Evolutionary conservation across 768 basidiomycete species (phyloP).

Genomic region (Daedalea quercina): DNA sequence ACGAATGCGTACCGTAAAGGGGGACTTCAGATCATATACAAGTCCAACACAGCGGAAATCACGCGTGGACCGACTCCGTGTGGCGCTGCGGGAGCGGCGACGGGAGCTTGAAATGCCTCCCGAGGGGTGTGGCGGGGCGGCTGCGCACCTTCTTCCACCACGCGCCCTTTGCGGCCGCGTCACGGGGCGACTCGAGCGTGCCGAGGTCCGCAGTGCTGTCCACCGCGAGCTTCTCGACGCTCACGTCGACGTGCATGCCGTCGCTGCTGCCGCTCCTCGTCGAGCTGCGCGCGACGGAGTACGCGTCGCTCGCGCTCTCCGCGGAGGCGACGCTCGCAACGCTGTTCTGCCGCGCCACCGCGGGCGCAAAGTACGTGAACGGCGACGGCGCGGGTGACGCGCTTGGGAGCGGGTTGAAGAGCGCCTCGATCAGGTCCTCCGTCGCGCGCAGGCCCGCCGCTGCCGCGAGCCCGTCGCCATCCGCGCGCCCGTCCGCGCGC

Average conservation of each 20-base stretch:
- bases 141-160: slow-evolving; percentile 19
- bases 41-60: neutral
- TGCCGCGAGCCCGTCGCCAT: slow-evolving; percentile 35
- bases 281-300: slow-evolving; percentile 6
- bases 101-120: slow-evolving; percentile 5
- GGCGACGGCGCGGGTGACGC: slow-evolving; percentile 13
- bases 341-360: slow-evolving; percentile 2
- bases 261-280: slow-evolving; percentile 11
- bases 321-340: neutral
- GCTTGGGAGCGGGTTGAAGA: slow-evolving; percentile 64
- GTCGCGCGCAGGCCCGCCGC: slow-evolving; percentile 58
- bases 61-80: neutral
- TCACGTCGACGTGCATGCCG: slow-evolving; percentile 8
- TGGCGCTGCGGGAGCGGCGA: neutral
- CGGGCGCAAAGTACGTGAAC: slow-evolving; percentile 23
- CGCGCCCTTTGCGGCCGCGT: slow-evolving; percentile 6
- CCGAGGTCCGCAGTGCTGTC: neutral
- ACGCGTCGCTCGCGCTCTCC: slow-evolving; percentile 2
- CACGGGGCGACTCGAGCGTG: neutral
- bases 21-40: neutral
- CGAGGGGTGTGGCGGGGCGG: slow-evolving; percentile 11
- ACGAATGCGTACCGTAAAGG: neutral
- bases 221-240: slow-evolving; percentile 7
- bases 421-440: slow-evolving; percentile 67
- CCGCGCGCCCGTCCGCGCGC: slow-evolving; percentile 16